Base-by-base conservation (phyloP, 495 filamentous ascomycete species). In the Penicillium pancosmium region DNA sequence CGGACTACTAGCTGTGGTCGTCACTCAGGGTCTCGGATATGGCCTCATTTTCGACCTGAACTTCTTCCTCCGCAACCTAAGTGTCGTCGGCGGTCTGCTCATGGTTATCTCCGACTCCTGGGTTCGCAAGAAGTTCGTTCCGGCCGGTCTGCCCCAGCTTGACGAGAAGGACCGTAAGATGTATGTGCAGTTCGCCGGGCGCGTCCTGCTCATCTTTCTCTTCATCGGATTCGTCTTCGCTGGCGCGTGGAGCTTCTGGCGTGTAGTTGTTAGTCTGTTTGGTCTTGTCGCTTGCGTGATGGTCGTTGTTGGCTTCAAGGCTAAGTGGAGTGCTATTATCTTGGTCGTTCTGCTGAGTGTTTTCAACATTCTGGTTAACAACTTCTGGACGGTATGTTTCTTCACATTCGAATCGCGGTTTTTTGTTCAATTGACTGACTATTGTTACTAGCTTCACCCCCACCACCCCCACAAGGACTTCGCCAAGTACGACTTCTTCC, bases 401-500 rank as follows among this genome's bases (percentile, higher is more conserved):
- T 1, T 43, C 43, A 34, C 12, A 0, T 15, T 23, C 13, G 4
- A 5, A 15, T 36, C 5, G 23, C 7, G 47, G 54, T 47, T 16
- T 38, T 34, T 53, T 19, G 50, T 55, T 34, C 49, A 51, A 61
- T 50, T 68, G 25, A 72, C 63, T 69, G 56, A 74, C 55, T 50
- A 57, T 48, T 54, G 52, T 21, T 36, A 54, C 11, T 60, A 97
- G 93, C 93, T 98, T 61, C 94, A 98, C 77, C 89, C 91, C 56
- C 91, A 96, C 80, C 94, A 98, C 80, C 94, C 95, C 49, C 92
- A 98, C 80, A 96, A 97, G 83, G 94, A 98, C 72, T 98, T 98
- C 68, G 95, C 95, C 82, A 98, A 98, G 79, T 98, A 98, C 82
- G 94, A 98, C 74, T 98, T 98, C 80, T 98, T 98, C 87, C 94